Evolutionary conservation across 2,329 filamentous ascomycete genomes (phyloP).

Genomic region (Fusarium coicis): DNA sequence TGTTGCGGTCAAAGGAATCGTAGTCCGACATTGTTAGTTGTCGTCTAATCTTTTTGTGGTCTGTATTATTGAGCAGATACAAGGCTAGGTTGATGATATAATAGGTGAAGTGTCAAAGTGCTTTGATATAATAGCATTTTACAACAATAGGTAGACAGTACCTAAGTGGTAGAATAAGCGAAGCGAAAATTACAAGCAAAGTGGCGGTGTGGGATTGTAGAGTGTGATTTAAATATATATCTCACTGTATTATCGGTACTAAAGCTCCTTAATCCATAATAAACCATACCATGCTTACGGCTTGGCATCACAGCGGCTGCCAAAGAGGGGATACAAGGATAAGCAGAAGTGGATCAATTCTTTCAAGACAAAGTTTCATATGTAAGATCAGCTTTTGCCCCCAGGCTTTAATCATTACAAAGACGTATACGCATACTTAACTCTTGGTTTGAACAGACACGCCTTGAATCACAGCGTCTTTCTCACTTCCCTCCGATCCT

Average conservation of each 20-base stretch:
- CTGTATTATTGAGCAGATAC: neutral
- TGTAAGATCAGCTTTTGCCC: neutral
- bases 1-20: neutral
- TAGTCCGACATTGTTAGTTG: neutral
- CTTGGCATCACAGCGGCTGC: neutral
- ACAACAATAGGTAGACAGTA: too few relatives aligned
- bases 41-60: neutral
- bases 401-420: too few relatives aligned
- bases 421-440: neutral
- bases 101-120: neutral
- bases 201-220: neutral
- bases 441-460: neutral
- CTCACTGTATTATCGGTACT: neutral
- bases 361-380: neutral
- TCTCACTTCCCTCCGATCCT: neutral
- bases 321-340: too few relatives aligned
- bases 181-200: neutral
- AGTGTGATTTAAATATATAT: neutral
- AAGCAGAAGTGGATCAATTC: neutral
- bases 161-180: neutral
- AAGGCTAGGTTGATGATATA: fast-evolving
- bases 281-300: neutral
- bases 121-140: too few relatives aligned
- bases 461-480: neutral
- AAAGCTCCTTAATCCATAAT: neutral